Evolutionary conservation across 306 rosid genomes (phyloP), one percentile per base, ranked within the genome.

Genomic region (Cicer bijugum): DNA sequence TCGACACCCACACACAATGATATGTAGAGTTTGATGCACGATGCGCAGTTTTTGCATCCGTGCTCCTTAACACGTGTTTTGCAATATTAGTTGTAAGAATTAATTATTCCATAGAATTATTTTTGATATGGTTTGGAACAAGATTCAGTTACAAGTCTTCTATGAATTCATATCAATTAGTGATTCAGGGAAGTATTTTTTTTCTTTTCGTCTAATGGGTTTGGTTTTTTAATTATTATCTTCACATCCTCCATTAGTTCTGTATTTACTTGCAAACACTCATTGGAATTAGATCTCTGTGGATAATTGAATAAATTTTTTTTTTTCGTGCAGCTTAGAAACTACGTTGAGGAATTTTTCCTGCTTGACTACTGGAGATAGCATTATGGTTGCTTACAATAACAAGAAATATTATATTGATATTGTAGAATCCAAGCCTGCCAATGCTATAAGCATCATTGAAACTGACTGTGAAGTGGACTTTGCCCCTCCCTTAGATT

Each of bases 401-500:
- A 91, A 91, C 89, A 94, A 86, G 79, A 91, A 94, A 62, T 94
- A 94, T 68, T 94, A 94, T 82, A 94, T 94, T 23, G 97, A 94
- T 86, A 94, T 94, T 16, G 83, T 89, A 38, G 99, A 94, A 83
- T 55, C 95, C 14, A 94, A 88, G 85, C 99, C 99, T 74, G 86
- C 91, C 60, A 77, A 80, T 78, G 99, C 97, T 28, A 94, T 91
- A 79, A 91, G 89, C 85, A 94, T 94, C 72, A 94, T 94, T 45
- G 99, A 94, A 89, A 94, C 97, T 1, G 99, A 94, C 84, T 94
- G 99, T 85, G 99, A 91, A 83, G 97, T 94, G 65, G 99, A 94
- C 86, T 94, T 94, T 77, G 99, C 99, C 76, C 99, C 99, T 74
- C 99, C 99, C 51, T 79, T 94, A 53, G 99, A 94, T 85, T 94